Evolutionary conservation across 305 asterid species (phyloP), one percentile per base, ranked within the genome.

Genomic region (Rubia peregrina): DNA sequence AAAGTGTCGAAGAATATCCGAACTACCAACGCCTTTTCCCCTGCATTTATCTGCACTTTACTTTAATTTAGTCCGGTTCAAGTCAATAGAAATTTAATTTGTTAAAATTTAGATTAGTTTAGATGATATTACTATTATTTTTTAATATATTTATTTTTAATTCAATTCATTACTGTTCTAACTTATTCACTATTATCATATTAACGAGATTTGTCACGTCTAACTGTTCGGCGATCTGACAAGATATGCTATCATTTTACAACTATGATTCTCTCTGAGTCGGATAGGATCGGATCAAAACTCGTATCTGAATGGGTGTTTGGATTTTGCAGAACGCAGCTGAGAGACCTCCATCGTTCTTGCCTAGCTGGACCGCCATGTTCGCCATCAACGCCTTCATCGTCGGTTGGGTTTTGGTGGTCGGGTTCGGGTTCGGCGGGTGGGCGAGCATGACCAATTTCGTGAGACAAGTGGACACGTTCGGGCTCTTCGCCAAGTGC

Each of bases 381-480:
- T 90, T 81, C 26, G 86, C 76, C 0, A 10, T 90, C 4, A 90
- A 90, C 83, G 76, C 71, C 9, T 90, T 90, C 69, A 74, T 87
- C 0, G 97, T 90, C 51, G 65, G 65, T 5, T 90, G 97, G 97
- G 75, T 89, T 8, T 16, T 89, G 0, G 83, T 90, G 2, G 78
- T 90, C 38, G 97, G 97, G 46, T 90, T 90, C 40, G 97, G 97
- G 67, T 89, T 90, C 11, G 97, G 97, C 24, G 97, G 97, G 7
- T 90, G 97, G 97, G 97, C 97, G 7, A 90, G 97, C 75, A 49
- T 90, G 75, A 86, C 89, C 70, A 90, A 90, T 71, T 90, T 90
- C 11, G 85, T 89, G 0, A 77, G 6, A 64, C 97, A 91, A 79
- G 81, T 91, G 0, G 87, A 87, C 78, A 89, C 90, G 0, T 91